Evolutionary conservation across 768 basidiomycete genomes (phyloP).

Genomic region (Naganishia antarctica): DNA sequence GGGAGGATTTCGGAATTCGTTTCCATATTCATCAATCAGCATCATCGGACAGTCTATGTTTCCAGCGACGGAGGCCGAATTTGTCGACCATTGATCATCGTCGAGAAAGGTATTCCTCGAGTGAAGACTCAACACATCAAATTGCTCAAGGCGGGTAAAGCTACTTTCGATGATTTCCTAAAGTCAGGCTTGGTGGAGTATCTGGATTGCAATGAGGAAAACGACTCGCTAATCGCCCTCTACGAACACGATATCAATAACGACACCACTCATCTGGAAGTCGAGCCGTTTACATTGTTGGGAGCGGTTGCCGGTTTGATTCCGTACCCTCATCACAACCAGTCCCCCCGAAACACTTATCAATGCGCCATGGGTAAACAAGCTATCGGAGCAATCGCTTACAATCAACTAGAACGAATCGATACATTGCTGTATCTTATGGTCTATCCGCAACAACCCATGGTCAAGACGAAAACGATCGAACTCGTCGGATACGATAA

Average conservation of each 20-base stretch:
- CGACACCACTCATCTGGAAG: conserved; percentile 89
- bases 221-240: conserved; percentile 90
- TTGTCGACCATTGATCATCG: conserved; percentile 94
- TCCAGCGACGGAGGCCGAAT: conserved; percentile 96
- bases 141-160: conserved; percentile 41
- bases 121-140: conserved; percentile 78
- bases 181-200: conserved; percentile 91
- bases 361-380: conserved; percentile 99
- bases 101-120: conserved; percentile 70
- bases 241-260: conserved; percentile 81
- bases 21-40: conserved; percentile 70
- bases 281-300: conserved; percentile 95
- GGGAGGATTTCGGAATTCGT: conserved; percentile 93
- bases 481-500: conserved; percentile 94
- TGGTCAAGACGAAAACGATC: conserved; percentile 99
- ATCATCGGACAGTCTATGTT: conserved; percentile 90
- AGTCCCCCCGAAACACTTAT: conserved; percentile 97
- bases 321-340: conserved; percentile 98
- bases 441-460: conserved; percentile 96
- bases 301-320: conserved; percentile 98
- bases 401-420: conserved; percentile 95
- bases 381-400: conserved; percentile 96
- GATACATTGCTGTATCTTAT: conserved; percentile 96
- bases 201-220: conserved; percentile 98
- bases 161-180: conserved; percentile 91